Base-by-base conservation (phyloP, 495 filamentous ascomycete species). In the Penicillium psychrofluorescens region DNA sequence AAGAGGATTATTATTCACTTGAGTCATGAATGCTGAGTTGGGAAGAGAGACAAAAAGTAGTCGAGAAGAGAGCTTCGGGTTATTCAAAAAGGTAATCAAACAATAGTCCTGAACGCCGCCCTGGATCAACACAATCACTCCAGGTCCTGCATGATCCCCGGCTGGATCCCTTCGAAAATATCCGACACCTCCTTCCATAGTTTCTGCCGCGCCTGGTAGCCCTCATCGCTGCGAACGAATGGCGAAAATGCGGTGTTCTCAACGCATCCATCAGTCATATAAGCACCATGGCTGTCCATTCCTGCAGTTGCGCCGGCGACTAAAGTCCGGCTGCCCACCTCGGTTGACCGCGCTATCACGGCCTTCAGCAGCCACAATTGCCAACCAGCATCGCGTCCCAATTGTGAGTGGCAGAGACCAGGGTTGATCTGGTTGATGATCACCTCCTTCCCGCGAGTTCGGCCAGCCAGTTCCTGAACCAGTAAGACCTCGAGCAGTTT, bases 361-460 rank as follows among this genome's bases (percentile, higher is more conserved):
- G 45, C 7, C 37, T 60, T 49, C 12, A 70, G 15, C 1, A 64
- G 1, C 14, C 4, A 11, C 3, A 58, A 31, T 4, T 6, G 15
- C 22, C 42, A 41, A 0, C 46, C 50, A 8, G 37, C 29, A 2
- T 78, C 61, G 1, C 74, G 58, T 3, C 49, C 54, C 1, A 81
- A 50, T 3, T 55, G 46, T 5, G 76, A 71, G 36, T 67, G 47
- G 54, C 72, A 78, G 33, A 77, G 45, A 1, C 77, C 76, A 0
- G 80, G 80, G 40, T 71, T 74, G 6, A 74, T 34, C 14, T 66
- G 59, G 51, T 78, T 80, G 41, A 84, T 55, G 15, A 78, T 64
- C 12, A 85, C 74, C 15, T 53, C 50, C 4, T 58, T 50, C 12
- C 53, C 53, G 10, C 45, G 48, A 7, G 58, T 35, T 6, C 51